A percentile compares a stretch with the other conserved stretches of the same genome.
These are phyloP conservation scores for Corniculantispora saksenae DNA, from an alignment of 2,329 filamentous ascomycete genomes.

Conservation along the genomic window DNA sequence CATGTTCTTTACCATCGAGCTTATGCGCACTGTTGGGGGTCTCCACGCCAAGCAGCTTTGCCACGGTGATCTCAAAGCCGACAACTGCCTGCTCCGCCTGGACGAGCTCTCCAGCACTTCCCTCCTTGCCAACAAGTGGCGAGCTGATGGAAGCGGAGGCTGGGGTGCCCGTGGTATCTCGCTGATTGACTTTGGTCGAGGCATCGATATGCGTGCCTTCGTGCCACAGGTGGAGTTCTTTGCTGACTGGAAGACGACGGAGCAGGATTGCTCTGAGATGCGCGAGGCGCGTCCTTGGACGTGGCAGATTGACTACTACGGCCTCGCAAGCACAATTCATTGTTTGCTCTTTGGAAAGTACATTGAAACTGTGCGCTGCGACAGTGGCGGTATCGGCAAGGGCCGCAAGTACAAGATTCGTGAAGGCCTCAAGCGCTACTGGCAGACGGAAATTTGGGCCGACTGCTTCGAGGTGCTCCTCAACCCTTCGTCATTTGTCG, in stretches of 20 bases:
- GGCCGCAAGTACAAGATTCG: constrained; percentile 75
- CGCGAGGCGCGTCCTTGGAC: constrained; percentile 93
- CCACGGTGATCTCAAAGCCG: constrained; percentile 92
- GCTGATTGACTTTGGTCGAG: constrained; percentile 92
- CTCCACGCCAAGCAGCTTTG: constrained; percentile 78
- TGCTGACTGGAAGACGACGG: constrained; percentile 88
- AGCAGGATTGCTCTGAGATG: constrained; percentile 93
- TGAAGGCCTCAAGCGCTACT: constrained; percentile 89
- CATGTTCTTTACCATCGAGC: constrained; percentile 94
- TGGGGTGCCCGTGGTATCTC: constrained; percentile 80
- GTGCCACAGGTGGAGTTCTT: constrained; percentile 74
- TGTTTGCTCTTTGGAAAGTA: constrained; percentile 91
- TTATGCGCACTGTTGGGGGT: constrained; percentile 85
- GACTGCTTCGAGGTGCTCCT: constrained; percentile 82
- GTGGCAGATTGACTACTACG: constrained; percentile 95
- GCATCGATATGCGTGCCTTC: constrained; percentile 91
- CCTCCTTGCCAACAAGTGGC: constrained; percentile 64
- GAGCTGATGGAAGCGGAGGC: constrained; percentile 70
- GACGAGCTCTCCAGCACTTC: constrained; percentile 49
- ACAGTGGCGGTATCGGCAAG: constrained; percentile 57
- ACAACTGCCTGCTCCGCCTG: constrained; percentile 90
- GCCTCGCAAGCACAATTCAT: constrained; percentile 84
- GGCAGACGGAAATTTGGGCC: constrained; percentile 90
- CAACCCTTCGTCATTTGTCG: constrained; percentile 72
- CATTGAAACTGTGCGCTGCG: constrained; percentile 73